phyloP scores from a whole-genome alignment of 176 grass and related monocot genomes.

The Ananas comosus region DNA sequence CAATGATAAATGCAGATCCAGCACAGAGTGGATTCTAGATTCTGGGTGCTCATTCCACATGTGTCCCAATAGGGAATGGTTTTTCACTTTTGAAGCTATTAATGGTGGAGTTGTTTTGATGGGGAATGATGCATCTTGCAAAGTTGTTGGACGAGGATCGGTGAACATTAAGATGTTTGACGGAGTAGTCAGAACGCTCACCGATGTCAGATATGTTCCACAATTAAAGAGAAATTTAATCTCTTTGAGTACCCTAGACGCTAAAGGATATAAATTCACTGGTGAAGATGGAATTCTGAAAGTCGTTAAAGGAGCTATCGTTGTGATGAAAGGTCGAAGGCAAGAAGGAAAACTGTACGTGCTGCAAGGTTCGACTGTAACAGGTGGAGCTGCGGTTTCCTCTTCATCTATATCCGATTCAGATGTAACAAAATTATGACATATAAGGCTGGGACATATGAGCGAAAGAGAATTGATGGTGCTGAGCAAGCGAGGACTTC shows the following conservation, averaged over 20 bases:
- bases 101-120: slow-evolving; percentile 4
- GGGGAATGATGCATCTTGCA: neutral
- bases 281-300: neutral
- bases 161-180: slow-evolving; percentile 16
- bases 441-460: slow-evolving; percentile 8
- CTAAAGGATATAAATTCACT: slow-evolving; percentile 4
- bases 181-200: neutral
- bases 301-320: neutral
- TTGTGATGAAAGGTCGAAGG: slow-evolving; percentile 6
- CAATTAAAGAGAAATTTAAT: slow-evolving; percentile 5
- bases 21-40: neutral
- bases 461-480: neutral
- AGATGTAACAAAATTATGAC: neutral
- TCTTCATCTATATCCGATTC: neutral
- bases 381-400: neutral
- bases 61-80: slow-evolving; percentile 10
- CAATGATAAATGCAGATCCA: no score
- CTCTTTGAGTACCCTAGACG: slow-evolving; percentile 9
- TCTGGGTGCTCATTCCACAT: slow-evolving; percentile 15
- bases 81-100: neutral
- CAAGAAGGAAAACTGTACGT: slow-evolving; percentile 1
- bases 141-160: neutral
- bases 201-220: neutral
- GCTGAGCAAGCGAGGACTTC: neutral
- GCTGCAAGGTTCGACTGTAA: neutral